Conservation (phyloP, 345 rosid species). For the Salix suchowensis region DNA sequence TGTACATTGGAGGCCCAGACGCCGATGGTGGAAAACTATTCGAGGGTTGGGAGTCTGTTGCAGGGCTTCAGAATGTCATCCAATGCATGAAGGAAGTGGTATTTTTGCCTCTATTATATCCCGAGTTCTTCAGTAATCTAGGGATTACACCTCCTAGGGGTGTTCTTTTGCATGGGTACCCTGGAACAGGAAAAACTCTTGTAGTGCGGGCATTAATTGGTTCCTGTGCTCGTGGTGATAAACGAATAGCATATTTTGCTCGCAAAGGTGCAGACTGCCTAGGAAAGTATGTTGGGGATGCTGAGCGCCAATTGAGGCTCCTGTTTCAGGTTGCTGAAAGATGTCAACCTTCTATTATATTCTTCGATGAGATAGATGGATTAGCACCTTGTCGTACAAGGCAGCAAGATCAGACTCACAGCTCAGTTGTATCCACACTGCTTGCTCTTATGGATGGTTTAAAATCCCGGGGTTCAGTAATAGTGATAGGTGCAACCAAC, state of each 20-base stretch:
- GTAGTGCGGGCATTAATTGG: constrained; percentile 95
- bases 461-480: constrained; percentile 95
- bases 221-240: constrained; percentile 88
- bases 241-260: constrained; percentile 91
- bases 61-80: constrained; percentile 91
- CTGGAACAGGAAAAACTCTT: constrained; percentile 98
- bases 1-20: constrained; percentile 78
- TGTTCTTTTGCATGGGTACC: constrained; percentile 94
- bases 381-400: constrained; percentile 84
- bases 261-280: constrained; percentile 99
- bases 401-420: constrained; percentile 98
- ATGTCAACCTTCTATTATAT: constrained; percentile 93
- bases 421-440: constrained; percentile 96
- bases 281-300: constrained; percentile 99
- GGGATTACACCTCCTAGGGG: constrained; percentile 98
- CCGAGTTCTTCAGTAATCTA: constrained; percentile 83
- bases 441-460: constrained; percentile 93
- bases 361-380: constrained; percentile 98
- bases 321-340: constrained; percentile 98
- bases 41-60: constrained; percentile 98
- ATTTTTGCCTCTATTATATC: constrained; percentile 85
- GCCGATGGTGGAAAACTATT: constrained; percentile 48
- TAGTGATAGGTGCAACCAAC: constrained; percentile 98
- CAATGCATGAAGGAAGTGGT: constrained; percentile 97
- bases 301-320: constrained; percentile 96